Base-by-base conservation (phyloP, 306 rosid genomes). In the Herpetospermum pedunculosum region DNA sequence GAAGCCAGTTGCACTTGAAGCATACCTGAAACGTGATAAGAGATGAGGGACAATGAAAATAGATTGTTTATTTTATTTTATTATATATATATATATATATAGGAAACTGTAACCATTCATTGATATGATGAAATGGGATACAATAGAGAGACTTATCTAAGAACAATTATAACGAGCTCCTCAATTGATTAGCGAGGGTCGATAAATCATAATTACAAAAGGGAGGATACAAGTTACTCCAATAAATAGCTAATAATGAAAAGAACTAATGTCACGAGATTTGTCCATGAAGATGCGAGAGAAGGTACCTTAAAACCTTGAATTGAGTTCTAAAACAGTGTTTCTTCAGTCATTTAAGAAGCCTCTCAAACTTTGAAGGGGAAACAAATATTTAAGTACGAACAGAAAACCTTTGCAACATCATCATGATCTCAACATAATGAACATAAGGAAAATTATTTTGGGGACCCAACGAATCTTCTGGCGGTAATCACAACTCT, bases 1-100 rank as follows among this genome's bases (percentile, higher is more conserved):
- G 52, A 95, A 76, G 77, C 96, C 96, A 50, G 96, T 81, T 71
- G 55, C 23, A 63, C 81, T 88, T 81, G 92, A 75, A 37, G 85
- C 83, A 86, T 80, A 84, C 95, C 99, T 94, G 88, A 80, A 83
- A 76, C 64, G 15, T 60, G 26, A 44, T 16, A 69, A 28, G 73
- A 41, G 30, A 74, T 73, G 62, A 79, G 75, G 76, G 70, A 79
- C 76, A 52, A 67, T 37, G 68, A 78, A 77, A 77, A 77, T 55
- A 69, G 63, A 82, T 75, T 63, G 16, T 69, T 40, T n/a, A n/a
- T n/a, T n/a, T n/a, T n/a, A n/a, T n/a, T n/a, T n/a, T n/a, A n/a
- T n/a, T n/a, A n/a, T n/a, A n/a, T n/a, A n/a, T n/a, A n/a, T n/a
- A n/a, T n/a, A n/a, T n/a, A n/a, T n/a, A n/a, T n/a, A n/a, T n/a